Percentiles rank a stretch among this genome's conserved stretches.
These are phyloP conservation scores for Melanogaster broomeanus DNA, from an alignment of 768 basidiomycete species.

Conservation along the genomic window DNA sequence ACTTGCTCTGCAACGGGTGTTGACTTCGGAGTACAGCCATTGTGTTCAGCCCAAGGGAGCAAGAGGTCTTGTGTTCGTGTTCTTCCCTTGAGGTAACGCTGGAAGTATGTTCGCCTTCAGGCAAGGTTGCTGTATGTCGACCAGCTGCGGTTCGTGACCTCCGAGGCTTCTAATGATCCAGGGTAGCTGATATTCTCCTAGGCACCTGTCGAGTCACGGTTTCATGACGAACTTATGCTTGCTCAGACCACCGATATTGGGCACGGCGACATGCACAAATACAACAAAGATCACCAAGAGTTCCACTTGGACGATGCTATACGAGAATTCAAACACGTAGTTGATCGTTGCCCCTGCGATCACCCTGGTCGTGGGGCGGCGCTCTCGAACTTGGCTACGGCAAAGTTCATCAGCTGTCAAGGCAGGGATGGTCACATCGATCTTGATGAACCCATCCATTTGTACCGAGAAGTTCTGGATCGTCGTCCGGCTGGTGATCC, in stretches of 20 bases:
- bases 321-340: slow-evolving; percentile 4
- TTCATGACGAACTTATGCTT: neutral
- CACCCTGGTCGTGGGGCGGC: neutral
- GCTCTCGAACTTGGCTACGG: slow-evolving; percentile 10
- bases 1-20: neutral
- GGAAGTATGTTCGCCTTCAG: neutral
- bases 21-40: neutral
- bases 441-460: neutral
- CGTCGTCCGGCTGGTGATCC: neutral
- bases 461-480: slow-evolving; percentile 11
- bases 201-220: neutral
- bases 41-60: neutral
- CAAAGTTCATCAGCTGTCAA: neutral
- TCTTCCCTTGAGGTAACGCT: neutral
- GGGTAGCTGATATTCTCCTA: too few species aligned
- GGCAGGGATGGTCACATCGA: neutral
- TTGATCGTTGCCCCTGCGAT: neutral
- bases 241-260: slow-evolving; percentile 1
- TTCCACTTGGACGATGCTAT: neutral
- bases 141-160: neutral
- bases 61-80: neutral
- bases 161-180: too few species aligned
- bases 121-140: neutral
- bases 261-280: neutral
- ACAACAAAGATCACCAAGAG: neutral